Conservation (phyloP, 2,329 filamentous ascomycete genomes). For the Drechslera avenae region DNA sequence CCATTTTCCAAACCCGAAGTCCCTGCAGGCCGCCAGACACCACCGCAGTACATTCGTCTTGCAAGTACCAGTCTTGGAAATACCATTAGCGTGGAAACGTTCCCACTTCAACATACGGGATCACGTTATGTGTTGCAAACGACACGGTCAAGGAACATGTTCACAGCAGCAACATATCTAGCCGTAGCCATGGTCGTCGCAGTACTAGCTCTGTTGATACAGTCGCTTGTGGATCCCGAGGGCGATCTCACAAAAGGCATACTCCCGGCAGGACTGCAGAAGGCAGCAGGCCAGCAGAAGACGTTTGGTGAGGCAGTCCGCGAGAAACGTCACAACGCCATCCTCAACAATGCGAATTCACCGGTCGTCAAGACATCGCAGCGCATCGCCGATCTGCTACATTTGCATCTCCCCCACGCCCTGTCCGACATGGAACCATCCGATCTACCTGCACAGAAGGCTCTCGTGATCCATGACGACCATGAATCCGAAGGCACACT, state of each 20-base stretch:
- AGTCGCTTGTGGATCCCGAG: conserved; percentile 62
- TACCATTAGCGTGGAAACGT: conserved; percentile 77
- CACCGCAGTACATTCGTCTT: conserved; percentile 70
- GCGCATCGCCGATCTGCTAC: conserved; percentile 42
- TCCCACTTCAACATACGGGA: conserved; percentile 64
- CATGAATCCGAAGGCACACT: conserved; percentile 45
- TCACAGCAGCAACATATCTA: conserved; percentile 62
- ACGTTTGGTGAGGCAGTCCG: conserved; percentile 37
- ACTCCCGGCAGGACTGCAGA: conserved; percentile 59
- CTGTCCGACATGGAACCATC: conserved; percentile 10
- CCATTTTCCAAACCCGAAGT: conserved; percentile 50
- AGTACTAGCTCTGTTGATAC: conserved; percentile 66
- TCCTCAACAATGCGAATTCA: conserved; percentile 33
- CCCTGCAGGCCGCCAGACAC: conserved; percentile 30
- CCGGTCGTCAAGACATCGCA: conserved; percentile 34
- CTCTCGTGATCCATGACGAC: conserved; percentile 50
- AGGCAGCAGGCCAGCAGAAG: conserved; percentile 36
- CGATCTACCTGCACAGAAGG: conserved; percentile 36
- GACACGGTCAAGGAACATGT: conserved; percentile 55
- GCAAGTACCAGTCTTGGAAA: conserved; percentile 83
- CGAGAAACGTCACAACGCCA: conserved; percentile 31
- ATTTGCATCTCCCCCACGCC: conserved; percentile 29
- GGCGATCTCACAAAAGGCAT: conserved; percentile 53
- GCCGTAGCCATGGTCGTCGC: conserved; percentile 64
- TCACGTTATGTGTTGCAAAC: conserved; percentile 73